Base-by-base conservation (phyloP, 208 protist species). In the Leishmania tarentolae region DNA sequence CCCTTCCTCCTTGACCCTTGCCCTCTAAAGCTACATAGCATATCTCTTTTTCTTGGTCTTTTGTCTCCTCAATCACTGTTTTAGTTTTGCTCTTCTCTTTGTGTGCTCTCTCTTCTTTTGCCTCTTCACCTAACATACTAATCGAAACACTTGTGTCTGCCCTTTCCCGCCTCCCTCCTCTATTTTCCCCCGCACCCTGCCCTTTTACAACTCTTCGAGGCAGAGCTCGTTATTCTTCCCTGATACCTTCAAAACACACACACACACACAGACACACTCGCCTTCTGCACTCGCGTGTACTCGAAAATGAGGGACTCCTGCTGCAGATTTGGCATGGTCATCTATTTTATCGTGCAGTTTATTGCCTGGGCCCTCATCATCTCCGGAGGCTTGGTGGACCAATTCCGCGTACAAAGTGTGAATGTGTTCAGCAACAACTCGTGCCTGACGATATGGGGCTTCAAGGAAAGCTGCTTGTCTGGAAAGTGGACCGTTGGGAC, bases 401-500 rank as follows among this genome's bases (percentile, higher is more conserved):
- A 88, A 81, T 90, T 90, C 86, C 83, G 86, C 19, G 40, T 42
- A 37, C 82, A 84, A 57, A 75, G 59, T 15, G 50, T 75, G 31
- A 37, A 76, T 3, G 40, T 71, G 37, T 82, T 86, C 69, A 82
- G 79, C 52, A 85, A 89, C 80, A 84, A 37, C 6, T 47, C 75
- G 53, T 93, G 90, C 79, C 66, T 93, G 52, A 90, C 88, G 15
- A 21, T 93, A 56, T 93, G 90, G 90, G 90, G 88, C 8, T 73
- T 53, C 19, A 92, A 92, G 83, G 40, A 59, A 3, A 88, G 91
- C 68, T 93, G 90, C 86, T 86, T 82, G 81, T 85, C 75, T 46
- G 76, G 40, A 50, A 70, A 50, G 21, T 86, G 80, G 59, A 42
- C 75, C 21, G 44, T 59, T 15, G 35, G 44, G 63, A 83, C 79